Base-by-base conservation (phyloP, 2,329 filamentous ascomycete species). In the Acephala macrosclerotiorum region DNA sequence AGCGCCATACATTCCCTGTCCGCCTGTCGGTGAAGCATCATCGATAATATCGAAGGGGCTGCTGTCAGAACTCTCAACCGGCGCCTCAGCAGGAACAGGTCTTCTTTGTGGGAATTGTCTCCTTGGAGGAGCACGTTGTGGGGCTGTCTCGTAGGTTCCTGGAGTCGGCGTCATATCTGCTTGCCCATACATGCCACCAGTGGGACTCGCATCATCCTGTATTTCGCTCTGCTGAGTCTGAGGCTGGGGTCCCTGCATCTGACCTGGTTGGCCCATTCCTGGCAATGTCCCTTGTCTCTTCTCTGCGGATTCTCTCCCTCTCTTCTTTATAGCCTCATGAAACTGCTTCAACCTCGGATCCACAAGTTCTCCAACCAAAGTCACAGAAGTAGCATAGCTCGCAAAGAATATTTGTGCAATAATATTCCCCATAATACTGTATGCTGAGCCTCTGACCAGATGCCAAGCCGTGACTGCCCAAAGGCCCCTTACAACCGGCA, bases 11-110 rank as follows among this genome's bases (percentile, higher is more conserved):
- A 72, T 63, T 2, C 67, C 70, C 36, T 69, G 68, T 20, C 70
- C 70, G 20, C 67, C 67, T 1, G 73, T 73, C n/a, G 74, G 72
- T 26, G 75, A 76, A 20, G 71, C 72, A 63, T 76, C 71, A 64
- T 74, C 72, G 29, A 73, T 76, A n/a, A 68, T 33, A 59, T 69
- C 69, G 18, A 74, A 73, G 1, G 70, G 51, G 26, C 69, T 57
- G 42, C 60, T 55, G 53, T 71, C 22, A 7, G 63, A 60, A 26
- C 22, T 45, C 8, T 71, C 62, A 42, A 63, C 38, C 11, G 47
- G 36, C 12, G 55, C 35, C 11, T 66, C 61, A 14, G n/a, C 20
- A n/a, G 60, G 65, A 26, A 35, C 22, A 45, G 64, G 49, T 35
- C 40, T 69, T 33, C 33, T 22, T 33, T 35, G 60, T 47, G 64